Base-by-base conservation (phyloP, 768 basidiomycete species). In the Suillus sp. region DNA sequence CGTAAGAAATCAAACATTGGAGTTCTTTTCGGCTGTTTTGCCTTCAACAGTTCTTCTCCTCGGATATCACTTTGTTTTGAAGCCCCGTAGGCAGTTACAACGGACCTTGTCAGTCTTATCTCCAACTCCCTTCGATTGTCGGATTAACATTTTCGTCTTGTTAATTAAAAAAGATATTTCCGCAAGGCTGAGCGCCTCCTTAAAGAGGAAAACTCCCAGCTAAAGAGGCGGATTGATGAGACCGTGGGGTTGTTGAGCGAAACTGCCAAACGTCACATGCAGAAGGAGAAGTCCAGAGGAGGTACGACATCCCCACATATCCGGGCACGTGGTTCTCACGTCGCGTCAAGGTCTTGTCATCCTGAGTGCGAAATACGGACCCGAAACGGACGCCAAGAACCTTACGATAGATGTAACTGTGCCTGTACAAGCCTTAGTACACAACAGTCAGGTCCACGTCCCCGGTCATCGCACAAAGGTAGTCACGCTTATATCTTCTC, bases 341-440 rank as follows among this genome's bases (percentile, higher is more conserved):
- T 42, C 60, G 60, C 43, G 59, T 60, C 59, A 66, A 93, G 92
- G 93, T 60, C 80, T 96, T 50, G 82, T 96, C 64, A 85, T 96
- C 69, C 71, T 87, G 66, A 86, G 89, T 64, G 94, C 93, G 25
- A 81, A 77, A 10, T 95, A 94, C 74, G 90, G 90, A 20, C 81
- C 85, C 53, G 81, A 81, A 59, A 80, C 80, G 59, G 84, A 80
- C 60, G 78, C 80, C 10, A 78, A 83, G 63, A 85, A 84, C 59
- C 79, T 91, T 35, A 77, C 82, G 50, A 78, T 92, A 53, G 89
- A 95, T 72, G 93, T 96, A 45, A 93, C 90, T 4, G 79, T 91
- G 48, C 86, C 94, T 7, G 72, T 96, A 58, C 94, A 95, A 78
- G 87, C 91, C 22, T 79, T 95, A 25, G 91, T 96, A 57, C 83